Conservation (phyloP, 106 monocot genomes). For the Dendrobium huoshanense region DNA sequence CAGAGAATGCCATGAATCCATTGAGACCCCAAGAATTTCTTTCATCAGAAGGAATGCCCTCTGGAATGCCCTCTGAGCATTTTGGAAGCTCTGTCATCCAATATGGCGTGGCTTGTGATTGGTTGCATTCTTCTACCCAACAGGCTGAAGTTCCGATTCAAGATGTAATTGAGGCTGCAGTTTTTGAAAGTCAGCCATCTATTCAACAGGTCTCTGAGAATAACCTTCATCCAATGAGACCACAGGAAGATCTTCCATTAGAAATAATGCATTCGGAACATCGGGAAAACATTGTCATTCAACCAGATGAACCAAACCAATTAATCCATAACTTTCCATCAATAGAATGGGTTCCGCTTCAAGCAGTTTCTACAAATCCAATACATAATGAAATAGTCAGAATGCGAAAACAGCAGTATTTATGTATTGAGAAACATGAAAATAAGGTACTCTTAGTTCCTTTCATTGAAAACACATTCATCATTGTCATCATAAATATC, state of each 20-base stretch:
- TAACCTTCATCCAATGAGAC: background rate
- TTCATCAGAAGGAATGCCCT: background rate
- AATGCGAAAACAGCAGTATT: conserved; percentile 31
- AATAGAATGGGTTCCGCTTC: conserved; percentile 21
- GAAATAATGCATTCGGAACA: conserved; percentile 11
- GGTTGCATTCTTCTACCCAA: background rate
- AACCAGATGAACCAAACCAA: conserved; percentile 5
- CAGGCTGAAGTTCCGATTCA: background rate
- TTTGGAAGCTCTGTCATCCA: background rate
- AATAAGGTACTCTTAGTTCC: conserved; percentile 30
- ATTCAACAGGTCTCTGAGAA: background rate
- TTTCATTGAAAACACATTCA: background rate
- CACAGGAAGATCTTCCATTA: background rate
- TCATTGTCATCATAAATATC: background rate
- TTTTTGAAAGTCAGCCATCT: background rate
- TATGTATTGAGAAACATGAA: conserved; percentile 31
- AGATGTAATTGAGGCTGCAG: background rate
- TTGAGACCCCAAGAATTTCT: background rate
- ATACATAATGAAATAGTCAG: conserved; percentile 60
- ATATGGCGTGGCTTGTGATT: too few relatives aligned
- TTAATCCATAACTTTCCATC: conserved; percentile 17
- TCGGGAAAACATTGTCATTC: background rate
- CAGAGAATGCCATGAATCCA: background rate
- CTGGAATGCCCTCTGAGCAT: background rate
- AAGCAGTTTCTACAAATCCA: conserved; percentile 40